A percentile compares a stretch with the other conserved stretches of the same genome.
These are phyloP conservation scores for Rutidosis leptorrhynchoides DNA, from an alignment of 129 eudicot genomes.

Conservation along the genomic window DNA sequence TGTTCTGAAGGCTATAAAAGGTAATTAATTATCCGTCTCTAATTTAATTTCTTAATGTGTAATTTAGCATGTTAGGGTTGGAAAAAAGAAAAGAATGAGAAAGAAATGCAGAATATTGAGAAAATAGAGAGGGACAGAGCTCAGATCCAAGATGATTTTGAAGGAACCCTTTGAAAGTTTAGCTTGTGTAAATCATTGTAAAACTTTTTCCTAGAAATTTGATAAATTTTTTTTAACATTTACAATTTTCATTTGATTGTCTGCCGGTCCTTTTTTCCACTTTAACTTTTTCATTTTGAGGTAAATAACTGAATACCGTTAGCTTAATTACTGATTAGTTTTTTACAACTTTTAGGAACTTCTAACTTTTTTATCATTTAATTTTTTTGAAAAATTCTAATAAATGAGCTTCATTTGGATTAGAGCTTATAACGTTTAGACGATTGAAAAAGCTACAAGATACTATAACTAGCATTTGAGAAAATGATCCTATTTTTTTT, in stretches of 20 bases:
- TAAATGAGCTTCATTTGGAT: no score
- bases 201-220: slow-evolving; percentile 18
- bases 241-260: neutral
- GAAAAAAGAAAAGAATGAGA: neutral
- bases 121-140: slow-evolving; percentile 14
- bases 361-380: no score
- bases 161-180: slow-evolving; percentile 30
- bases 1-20: slow-evolving; percentile 21
- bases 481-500: no score
- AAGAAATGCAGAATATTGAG: slow-evolving; percentile 12
- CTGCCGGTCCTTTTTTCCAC: neutral
- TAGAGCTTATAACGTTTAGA: no score
- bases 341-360: no score
- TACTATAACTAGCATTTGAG: no score
- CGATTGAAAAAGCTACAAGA: no score
- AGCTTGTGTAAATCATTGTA: slow-evolving; percentile 39
- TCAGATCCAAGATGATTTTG: slow-evolving; percentile 4
- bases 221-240: neutral
- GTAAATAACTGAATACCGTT: no score
- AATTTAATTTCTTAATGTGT: slow-evolving; percentile 28
- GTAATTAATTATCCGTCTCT: slow-evolving; percentile 26
- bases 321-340: no score
- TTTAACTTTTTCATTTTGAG: neutral
- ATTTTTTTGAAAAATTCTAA: no score
- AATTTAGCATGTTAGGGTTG: slow-evolving; percentile 14